These are phyloP conservation scores for Parastagonospora avenae DNA, from an alignment of 2,329 filamentous ascomycete genomes.

Conservation along the genomic window DNA sequence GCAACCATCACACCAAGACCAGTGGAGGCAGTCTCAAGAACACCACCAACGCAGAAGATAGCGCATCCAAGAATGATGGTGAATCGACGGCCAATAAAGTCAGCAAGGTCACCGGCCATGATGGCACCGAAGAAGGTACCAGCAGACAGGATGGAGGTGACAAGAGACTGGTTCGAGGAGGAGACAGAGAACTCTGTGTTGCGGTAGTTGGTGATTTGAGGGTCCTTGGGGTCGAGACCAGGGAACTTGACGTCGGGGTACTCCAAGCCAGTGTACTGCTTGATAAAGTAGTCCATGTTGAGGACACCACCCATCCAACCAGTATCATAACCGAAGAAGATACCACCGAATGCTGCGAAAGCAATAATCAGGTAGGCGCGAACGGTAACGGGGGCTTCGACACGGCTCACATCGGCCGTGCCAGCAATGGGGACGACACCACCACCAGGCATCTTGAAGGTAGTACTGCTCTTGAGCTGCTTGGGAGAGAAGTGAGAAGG, in stretches of 20 bases:
- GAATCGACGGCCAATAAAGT: constrained; percentile 68
- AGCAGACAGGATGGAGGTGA: constrained; percentile 76
- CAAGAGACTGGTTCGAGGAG: constrained; percentile 58
- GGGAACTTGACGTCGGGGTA: constrained; percentile 49
- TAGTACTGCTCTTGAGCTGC: constrained; percentile 13
- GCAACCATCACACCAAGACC: constrained; percentile 68
- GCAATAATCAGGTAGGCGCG: constrained; percentile 55
- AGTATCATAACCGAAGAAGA: constrained; percentile 77
- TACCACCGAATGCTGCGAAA: constrained; percentile 59
- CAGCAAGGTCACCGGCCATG: constrained; percentile 61
- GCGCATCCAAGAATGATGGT: constrained; percentile 66
- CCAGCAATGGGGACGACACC: constrained; percentile 42
- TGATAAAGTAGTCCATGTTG: constrained; percentile 49
- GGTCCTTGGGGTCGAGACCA: constrained; percentile 59
- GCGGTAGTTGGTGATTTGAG: constrained; percentile 67
- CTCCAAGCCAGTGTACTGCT: constrained; percentile 40
- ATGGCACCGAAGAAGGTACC: constrained; percentile 79
- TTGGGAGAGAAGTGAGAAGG: constrained; percentile 12
- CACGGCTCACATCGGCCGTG: constrained; percentile 58
- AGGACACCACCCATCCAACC: constrained; percentile 75
- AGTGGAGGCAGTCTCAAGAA: constrained; percentile 65
- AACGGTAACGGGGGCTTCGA: constrained; percentile 58
- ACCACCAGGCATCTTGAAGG: constrained; percentile 44
- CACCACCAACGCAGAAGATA: constrained; percentile 64
- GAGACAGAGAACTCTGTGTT: constrained; percentile 33